A percentile compares a stretch with the other conserved stretches of the same genome.
phyloP scores from a whole-genome alignment of 257 asterid genomes.

The Solanum chilense region DNA sequence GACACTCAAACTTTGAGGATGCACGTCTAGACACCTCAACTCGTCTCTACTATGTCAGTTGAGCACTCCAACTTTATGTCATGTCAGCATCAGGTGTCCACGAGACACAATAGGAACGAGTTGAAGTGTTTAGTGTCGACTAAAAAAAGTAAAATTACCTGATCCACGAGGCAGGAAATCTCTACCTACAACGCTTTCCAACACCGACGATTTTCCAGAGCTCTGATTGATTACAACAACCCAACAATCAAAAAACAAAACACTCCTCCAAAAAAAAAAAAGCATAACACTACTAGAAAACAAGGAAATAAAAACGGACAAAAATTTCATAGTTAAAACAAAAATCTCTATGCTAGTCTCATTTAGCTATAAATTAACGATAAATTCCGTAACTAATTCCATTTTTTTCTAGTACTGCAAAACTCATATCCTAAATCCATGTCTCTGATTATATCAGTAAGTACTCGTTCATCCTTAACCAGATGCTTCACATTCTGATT shows the following conservation, averaged over 20 bases:
- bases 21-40: not conserved
- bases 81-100: not conserved
- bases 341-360: not conserved
- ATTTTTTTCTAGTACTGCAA: not conserved
- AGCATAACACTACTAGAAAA: too few species aligned
- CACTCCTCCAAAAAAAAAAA: not conserved
- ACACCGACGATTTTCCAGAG: slow-evolving; percentile 92
- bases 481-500: not conserved
- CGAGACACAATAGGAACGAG: not conserved
- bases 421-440: not conserved
- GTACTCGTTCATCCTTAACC: not conserved
- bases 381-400: not conserved
- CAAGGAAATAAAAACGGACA: not conserved
- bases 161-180: slow-evolving; percentile 99
- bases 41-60: not conserved
- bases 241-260: not conserved
- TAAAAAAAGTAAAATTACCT: slow-evolving; percentile 28
- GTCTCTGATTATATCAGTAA: not conserved
- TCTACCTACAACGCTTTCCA: slow-evolving; percentile 96
- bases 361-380: not conserved
- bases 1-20: not conserved
- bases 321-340: not conserved
- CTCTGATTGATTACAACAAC: slow-evolving; percentile 37
- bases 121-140: not conserved
- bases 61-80: not conserved